phyloP scores from a whole-genome alignment of 179 eudicot genomes.

The Carnegiea gigantea region DNA sequence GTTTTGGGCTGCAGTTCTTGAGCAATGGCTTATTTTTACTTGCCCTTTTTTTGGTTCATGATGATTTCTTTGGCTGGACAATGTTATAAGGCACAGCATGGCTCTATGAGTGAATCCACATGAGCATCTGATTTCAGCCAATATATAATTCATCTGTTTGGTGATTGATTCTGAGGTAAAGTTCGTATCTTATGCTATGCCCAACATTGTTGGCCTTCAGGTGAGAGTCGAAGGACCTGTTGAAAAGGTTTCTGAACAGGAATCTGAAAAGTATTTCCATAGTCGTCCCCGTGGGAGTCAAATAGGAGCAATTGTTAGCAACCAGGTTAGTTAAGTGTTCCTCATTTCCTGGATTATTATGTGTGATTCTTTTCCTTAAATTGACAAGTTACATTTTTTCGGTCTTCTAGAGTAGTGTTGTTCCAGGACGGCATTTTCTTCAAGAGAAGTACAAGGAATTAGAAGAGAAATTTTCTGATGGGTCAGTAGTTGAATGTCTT shows the following conservation, averaged over 20 bases:
- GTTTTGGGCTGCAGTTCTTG: too few relatives aligned
- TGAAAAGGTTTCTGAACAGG: conserved; percentile 82
- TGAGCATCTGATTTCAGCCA: background rate
- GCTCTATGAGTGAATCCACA: background rate
- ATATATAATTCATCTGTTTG: background rate
- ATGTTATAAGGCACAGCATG: background rate
- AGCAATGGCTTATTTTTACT: too few relatives aligned
- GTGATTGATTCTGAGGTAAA: background rate
- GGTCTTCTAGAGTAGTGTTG: conserved; percentile 62
- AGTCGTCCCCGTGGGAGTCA: conserved; percentile 98
- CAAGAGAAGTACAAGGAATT: conserved; percentile 66
- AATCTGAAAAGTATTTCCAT: conserved; percentile 87
- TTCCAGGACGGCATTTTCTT: conserved; percentile 73
- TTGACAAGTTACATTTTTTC: conserved; percentile 16
- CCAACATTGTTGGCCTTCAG: conserved; percentile 35
- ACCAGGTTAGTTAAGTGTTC: conserved; percentile 54
- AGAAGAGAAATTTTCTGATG: conserved; percentile 66
- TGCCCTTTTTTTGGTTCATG: background rate
- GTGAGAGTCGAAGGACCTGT: conserved; percentile 93
- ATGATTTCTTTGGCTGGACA: background rate
- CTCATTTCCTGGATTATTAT: conserved; percentile 1
- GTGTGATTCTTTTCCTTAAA: background rate
- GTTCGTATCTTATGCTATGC: background rate
- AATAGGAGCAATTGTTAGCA: conserved; percentile 94
- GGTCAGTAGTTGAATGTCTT: conserved; percentile 46